These are phyloP conservation scores for Stentor roeselii DNA, from an alignment of 73 alveolate genomes.

Conservation along the genomic window DNA sequence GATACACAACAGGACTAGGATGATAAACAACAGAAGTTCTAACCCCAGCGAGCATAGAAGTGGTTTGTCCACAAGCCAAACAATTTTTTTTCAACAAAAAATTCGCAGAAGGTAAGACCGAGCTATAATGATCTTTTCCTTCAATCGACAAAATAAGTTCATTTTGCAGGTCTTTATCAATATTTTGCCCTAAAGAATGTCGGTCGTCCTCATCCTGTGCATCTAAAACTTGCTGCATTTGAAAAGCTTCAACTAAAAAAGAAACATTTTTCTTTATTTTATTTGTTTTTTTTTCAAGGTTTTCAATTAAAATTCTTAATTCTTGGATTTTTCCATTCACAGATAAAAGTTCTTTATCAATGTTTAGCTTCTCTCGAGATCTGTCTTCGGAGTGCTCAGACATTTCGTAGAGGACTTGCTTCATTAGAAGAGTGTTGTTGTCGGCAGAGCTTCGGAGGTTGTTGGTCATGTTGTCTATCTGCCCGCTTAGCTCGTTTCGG, in stretches of 20 bases:
- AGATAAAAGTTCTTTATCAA: not conserved
- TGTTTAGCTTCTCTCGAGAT: not conserved
- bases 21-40: constrained; percentile 7
- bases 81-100: constrained; percentile 3
- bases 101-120: constrained; percentile 10
- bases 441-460: not conserved
- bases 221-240: constrained; percentile 31
- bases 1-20: not conserved
- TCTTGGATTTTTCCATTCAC: not conserved
- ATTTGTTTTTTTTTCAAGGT: not conserved
- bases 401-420: not conserved
- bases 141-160: not conserved
- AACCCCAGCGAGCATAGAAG: constrained; percentile 4
- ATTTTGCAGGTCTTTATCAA: constrained; percentile 20
- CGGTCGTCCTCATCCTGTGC: constrained; percentile 32
- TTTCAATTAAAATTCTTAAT: not conserved
- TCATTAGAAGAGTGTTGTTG: not conserved
- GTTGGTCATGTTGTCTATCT: not conserved
- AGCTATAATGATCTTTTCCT: not conserved
- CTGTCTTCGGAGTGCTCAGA: not conserved
- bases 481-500: not conserved
- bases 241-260: constrained; percentile 15
- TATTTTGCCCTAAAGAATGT: not conserved
- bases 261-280: not conserved
- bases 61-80: constrained; percentile 7